Evolutionary conservation across 1,139 yeast genomes (phyloP), one percentile per base, ranked within the genome.

Genomic region (Lodderomyces elongisporus): DNA sequence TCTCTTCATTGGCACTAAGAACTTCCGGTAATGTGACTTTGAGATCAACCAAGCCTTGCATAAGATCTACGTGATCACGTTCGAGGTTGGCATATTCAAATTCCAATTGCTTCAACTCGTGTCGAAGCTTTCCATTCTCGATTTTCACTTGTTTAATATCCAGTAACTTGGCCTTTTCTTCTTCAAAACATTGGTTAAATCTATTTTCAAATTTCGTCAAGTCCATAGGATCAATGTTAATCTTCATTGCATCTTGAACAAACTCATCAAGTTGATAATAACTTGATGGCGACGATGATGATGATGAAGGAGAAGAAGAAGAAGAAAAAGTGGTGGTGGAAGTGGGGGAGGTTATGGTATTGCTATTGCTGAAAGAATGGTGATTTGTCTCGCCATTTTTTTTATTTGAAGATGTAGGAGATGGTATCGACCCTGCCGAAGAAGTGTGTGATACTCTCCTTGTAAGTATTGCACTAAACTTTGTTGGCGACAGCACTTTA

Each of bases 191-290:
- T 49, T 84, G 88, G 20, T 71, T 75, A 51, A 80, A 85, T 57
- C 91, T 97, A 9, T 70, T 69, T 34, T 71, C 78, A 52, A 79
- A 91, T 49, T 80, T 76, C 35, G 73, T 66, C 42, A 91, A 62
- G 5, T 80, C 76, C 14, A 80, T 66, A 6, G 96, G 96, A 17
- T 80, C 67, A 21, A 91, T 64, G 42, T 79, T 74, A 30, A 88
- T 73, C 22, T 66, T 65, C 71, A 84, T 78, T 0, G 96, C 85
- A 54, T 87, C 95, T 6, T 58, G 58, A n/a, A 91, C 93, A 44
- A 91, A 72, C 30, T 75, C 76, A 49, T 85, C 80, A 30, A 85
- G 76, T 39, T 74, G 69, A 52, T 85, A 85, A 34, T 67, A 58
- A 10, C 21, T 16, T 3, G 9, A 5, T 9, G 24, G 34, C 23